These are phyloP conservation scores for Clonostachys solani DNA, from an alignment of 2,329 filamentous ascomycete species.

Conservation along the genomic window DNA sequence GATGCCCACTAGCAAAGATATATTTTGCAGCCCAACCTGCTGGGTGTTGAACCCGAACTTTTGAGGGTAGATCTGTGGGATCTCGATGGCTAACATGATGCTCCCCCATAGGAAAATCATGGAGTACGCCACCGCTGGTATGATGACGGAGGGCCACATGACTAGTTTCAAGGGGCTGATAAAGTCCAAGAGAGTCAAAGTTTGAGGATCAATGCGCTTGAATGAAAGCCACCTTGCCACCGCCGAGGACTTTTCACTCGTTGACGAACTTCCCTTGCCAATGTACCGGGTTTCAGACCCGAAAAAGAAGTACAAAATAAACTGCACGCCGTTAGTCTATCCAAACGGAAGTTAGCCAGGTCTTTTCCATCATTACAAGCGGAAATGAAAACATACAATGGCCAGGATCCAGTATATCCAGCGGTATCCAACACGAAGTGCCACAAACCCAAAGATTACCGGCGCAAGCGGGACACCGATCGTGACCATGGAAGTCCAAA, in stretches of 20 bases:
- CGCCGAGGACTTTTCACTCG: not conserved
- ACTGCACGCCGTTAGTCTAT: conserved; percentile 9
- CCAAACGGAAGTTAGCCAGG: too few species aligned
- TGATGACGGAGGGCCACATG: conserved; percentile 1
- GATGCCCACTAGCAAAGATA: conserved; percentile 51
- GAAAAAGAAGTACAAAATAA: conserved; percentile 8
- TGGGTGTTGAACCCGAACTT: conserved; percentile 54
- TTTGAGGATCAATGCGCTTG: conserved; percentile 8
- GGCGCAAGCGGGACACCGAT: conserved; percentile 20
- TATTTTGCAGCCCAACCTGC: conserved; percentile 53
- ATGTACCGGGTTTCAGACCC: conserved; percentile 11
- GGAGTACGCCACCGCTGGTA: conserved; percentile 44
- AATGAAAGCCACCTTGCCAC: conserved; percentile 2
- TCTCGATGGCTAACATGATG: conserved; percentile 43
- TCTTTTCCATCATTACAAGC: too few species aligned
- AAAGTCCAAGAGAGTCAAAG: conserved; percentile 5
- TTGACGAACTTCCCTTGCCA: not conserved
- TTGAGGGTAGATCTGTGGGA: conserved; percentile 51
- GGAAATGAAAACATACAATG: too few species aligned
- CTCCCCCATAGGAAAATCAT: conserved; percentile 48
- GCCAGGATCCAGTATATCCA: too few species aligned
- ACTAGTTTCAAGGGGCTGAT: conserved; percentile 6
- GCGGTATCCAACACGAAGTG: too few species aligned
- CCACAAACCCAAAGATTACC: conserved; percentile 23
- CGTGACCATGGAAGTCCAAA: conserved; percentile 13